Conservation (phyloP, 2,329 filamentous ascomycete species). For the Sordariomycetes sp. region DNA sequence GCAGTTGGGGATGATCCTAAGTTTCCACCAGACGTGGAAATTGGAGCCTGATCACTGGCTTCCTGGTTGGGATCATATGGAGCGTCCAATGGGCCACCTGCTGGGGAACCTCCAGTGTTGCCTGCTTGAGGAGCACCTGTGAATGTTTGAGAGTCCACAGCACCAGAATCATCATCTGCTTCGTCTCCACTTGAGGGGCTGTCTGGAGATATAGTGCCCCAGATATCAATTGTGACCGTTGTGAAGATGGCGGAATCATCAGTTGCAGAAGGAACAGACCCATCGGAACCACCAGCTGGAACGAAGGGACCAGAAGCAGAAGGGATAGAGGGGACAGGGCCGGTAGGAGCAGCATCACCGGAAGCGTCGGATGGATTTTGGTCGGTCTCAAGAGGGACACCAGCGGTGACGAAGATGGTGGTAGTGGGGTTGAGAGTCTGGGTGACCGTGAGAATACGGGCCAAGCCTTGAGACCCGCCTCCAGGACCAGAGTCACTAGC, state of each 20-base stretch:
- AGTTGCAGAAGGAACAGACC: constrained; percentile 8
- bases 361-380: neutral
- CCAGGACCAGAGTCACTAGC: neutral
- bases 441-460: constrained; percentile 10
- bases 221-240: constrained; percentile 25
- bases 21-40: too few relatives aligned
- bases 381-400: neutral
- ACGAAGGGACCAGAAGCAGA: constrained; percentile 1
- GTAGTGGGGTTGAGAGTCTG: constrained; percentile 16
- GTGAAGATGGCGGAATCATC: constrained; percentile 15
- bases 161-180: constrained; percentile 7
- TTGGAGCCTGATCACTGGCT: too few relatives aligned
- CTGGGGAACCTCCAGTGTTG: too few relatives aligned
- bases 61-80: neutral
- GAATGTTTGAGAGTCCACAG: neutral
- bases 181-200: too few relatives aligned
- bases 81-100: neutral
- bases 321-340: neutral
- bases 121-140: neutral
- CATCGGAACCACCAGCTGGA: constrained; percentile 8
- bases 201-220: constrained; percentile 15
- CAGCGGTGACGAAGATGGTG: constrained; percentile 13
- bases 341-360: neutral
- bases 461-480: neutral
- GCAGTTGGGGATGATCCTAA: neutral